Base-by-base conservation (phyloP, 805 yeast species). In the Starmera quercuum region DNA sequence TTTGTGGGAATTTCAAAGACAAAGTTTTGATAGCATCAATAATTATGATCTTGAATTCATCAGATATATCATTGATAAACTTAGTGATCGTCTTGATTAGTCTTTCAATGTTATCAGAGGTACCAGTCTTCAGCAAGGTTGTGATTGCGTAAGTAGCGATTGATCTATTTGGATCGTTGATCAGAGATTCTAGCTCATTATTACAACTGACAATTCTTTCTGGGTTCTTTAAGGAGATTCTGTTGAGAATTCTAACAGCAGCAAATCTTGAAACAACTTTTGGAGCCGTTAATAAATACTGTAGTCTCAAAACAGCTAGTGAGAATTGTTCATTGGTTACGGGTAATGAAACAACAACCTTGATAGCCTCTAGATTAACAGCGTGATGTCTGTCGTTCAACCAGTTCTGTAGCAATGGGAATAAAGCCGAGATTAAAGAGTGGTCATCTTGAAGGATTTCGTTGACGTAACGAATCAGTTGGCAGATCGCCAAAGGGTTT, bases 91-190 rank as follows among this genome's bases (percentile, higher is more conserved):
- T 88, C 42, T 79, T 71, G 60, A 92, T 85, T 47, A 92, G 72
- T 50, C 95, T 73, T 56, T 90, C 95, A 36, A 92, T 95, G 46
- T 75, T 74, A 40, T 84, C 86, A 41, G 85, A 81, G 44, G 88
- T 87, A 55, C 97, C 95, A 2, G 97, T 90, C 64, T 90, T 92
- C 59, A 92, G 74, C 53, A 92, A 68, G 3, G 97, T 90, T 22
- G 97, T 92, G 56, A 92, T 92, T 19, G 98, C 97, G 60, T 86
- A 90, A 12, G 98, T 92, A 11, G 97, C 90, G 44, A 92, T 78
- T 22, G 95, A 80, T 62, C 95, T 78, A 63, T 85, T 87, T 18
- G 88, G 57, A 58, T 90, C 97, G 54, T 81, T 80, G 50, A 92
- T 84, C 56, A 92, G 71, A 21, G 76, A 64, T 62, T 92, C 97